phyloP scores from a whole-genome alignment of 176 grass and related monocot species.

The Cymbopogon citratus region DNA sequence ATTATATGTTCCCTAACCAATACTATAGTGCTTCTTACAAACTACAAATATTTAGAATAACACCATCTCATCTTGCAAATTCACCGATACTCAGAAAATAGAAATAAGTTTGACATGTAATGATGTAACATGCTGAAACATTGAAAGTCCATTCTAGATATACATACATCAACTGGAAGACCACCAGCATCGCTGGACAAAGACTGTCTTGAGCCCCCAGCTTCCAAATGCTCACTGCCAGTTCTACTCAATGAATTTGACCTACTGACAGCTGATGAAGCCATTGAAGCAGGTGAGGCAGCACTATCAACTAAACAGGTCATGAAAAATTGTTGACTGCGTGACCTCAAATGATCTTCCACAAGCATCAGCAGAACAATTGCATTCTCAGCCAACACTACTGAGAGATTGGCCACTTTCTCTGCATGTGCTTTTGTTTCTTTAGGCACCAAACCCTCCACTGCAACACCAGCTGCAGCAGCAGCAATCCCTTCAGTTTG shows the following conservation, averaged over 20 bases:
- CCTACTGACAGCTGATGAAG: slow-evolving; percentile 49
- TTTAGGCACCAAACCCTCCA: slow-evolving; percentile 59
- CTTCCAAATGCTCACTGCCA: slow-evolving; percentile 64
- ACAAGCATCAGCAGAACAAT: slow-evolving; percentile 95
- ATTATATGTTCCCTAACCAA: slow-evolving; percentile 13
- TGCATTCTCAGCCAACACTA: slow-evolving; percentile 85
- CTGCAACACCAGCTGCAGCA: slow-evolving; percentile 56
- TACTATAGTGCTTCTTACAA: not conserved
- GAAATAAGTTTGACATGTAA: not conserved
- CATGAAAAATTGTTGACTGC: slow-evolving; percentile 73
- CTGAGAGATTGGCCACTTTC: slow-evolving; percentile 58
- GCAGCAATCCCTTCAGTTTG: slow-evolving; percentile 78
- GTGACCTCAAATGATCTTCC: slow-evolving; percentile 92
- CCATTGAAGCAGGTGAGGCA: slow-evolving; percentile 47
- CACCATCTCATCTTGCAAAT: slow-evolving; percentile 13
- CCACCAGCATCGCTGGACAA: slow-evolving; percentile 80
- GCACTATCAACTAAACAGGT: slow-evolving; percentile 50
- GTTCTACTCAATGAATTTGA: slow-evolving; percentile 70
- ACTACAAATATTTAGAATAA: slow-evolving; percentile 15
- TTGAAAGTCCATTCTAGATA: slow-evolving; percentile 26
- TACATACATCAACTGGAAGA: slow-evolving; percentile 92
- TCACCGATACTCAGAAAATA: not conserved
- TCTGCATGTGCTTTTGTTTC: slow-evolving; percentile 80
- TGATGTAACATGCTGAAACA: slow-evolving; percentile 1
- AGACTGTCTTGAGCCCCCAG: slow-evolving; percentile 49